These are phyloP conservation scores for Saccharata proteae DNA, from an alignment of 2,329 filamentous ascomycete species.

Conservation along the genomic window DNA sequence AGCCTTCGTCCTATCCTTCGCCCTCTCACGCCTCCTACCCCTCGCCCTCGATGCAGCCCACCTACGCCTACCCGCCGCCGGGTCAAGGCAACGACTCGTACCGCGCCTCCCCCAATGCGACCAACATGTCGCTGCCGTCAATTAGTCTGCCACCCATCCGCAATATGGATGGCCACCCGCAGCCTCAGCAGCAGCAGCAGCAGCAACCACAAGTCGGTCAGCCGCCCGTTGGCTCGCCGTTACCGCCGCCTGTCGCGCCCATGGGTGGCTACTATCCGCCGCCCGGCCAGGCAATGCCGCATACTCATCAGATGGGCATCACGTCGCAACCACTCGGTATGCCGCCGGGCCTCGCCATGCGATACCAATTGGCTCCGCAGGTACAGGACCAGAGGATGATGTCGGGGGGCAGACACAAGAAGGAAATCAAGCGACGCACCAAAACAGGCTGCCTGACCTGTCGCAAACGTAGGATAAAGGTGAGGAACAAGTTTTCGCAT, in stretches of 20 bases:
- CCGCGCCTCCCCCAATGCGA: constrained; percentile 33
- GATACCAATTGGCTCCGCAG: constrained; percentile 45
- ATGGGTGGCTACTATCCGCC: constrained; percentile 42
- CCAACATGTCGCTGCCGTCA: constrained; percentile 31
- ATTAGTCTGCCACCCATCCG: constrained; percentile 41
- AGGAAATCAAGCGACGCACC: constrained; percentile 65
- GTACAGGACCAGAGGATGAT: constrained; percentile 39
- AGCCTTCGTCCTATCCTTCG: constrained; percentile 29
- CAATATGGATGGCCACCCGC: constrained; percentile 32
- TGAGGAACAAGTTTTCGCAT: constrained; percentile 22
- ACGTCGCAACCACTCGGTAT: constrained; percentile 28
- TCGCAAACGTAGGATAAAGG: constrained; percentile 58
- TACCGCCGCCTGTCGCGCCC: constrained; percentile 40
- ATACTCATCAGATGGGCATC: constrained; percentile 9
- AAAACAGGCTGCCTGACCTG: constrained; percentile 56
- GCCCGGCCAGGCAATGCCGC: constrained; percentile 19
- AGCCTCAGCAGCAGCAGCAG: constrained; percentile 16
- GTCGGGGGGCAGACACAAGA: constrained; percentile 52
- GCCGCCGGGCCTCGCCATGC: constrained; percentile 33
- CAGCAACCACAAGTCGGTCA: constrained; percentile 20
- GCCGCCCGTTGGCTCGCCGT: constrained; percentile 32
- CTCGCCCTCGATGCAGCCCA: constrained; percentile 36
- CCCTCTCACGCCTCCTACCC: constrained; percentile 39
- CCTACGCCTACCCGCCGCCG: constrained; percentile 36
- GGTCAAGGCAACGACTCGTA: constrained; percentile 29